phyloP scores from a whole-genome alignment of 2,329 filamentous ascomycete species.

The Diaporthe sp. region DNA sequence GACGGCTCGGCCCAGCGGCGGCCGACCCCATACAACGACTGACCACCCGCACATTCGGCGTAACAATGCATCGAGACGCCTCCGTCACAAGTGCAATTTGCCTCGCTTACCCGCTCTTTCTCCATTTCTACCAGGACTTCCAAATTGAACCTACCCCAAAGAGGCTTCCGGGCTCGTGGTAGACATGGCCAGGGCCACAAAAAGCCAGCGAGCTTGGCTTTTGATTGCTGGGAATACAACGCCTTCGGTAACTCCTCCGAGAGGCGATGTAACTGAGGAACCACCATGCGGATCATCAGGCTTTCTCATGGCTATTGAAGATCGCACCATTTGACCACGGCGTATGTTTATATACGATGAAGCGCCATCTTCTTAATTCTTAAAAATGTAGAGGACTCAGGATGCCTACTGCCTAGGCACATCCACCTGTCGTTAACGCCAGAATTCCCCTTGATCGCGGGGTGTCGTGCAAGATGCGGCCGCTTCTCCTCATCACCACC shows the following conservation, averaged over 20 bases:
- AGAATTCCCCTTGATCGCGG: not conserved
- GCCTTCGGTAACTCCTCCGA: slow-evolving; percentile 15
- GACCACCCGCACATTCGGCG: slow-evolving; percentile 12
- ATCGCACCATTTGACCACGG: not conserved
- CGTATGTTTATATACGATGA: slow-evolving; percentile 12
- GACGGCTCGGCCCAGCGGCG: slow-evolving; percentile 29
- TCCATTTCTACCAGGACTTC: slow-evolving; percentile 7
- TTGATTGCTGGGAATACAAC: slow-evolving; percentile 41
- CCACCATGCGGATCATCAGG: slow-evolving; percentile 3
- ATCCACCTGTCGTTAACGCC: not conserved
- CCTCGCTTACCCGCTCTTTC: slow-evolving; percentile 26
- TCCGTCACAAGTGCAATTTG: slow-evolving; percentile 2
- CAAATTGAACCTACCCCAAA: slow-evolving; percentile 1
- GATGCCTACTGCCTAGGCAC: not conserved
- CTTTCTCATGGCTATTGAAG: not conserved
- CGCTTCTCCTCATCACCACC: slow-evolving; percentile 32
- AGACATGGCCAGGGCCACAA: slow-evolving; percentile 24
- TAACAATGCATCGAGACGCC: slow-evolving; percentile 26
- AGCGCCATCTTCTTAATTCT: not conserved
- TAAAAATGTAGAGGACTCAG: not conserved
- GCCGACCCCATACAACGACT: not conserved
- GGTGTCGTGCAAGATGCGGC: slow-evolving; percentile 36
- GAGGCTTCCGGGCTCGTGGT: not conserved
- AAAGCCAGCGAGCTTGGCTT: not conserved
- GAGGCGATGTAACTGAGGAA: slow-evolving; percentile 32